phyloP scores from a whole-genome alignment of 768 basidiomycete species.

The Saitozyma sp. region DNA sequence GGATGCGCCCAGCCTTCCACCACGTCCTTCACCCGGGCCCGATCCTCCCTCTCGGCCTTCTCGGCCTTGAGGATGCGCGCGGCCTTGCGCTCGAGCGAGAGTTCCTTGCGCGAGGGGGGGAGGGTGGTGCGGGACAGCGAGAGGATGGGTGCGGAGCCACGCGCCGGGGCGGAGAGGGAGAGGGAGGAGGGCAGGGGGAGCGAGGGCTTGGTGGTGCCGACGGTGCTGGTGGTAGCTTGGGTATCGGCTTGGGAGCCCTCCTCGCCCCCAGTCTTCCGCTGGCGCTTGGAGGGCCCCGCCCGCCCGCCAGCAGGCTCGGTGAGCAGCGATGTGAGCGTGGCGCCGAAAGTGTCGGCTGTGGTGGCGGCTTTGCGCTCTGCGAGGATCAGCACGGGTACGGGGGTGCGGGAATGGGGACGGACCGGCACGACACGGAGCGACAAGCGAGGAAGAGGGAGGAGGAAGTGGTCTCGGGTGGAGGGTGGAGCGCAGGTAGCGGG shows the following conservation, averaged over 20 bases:
- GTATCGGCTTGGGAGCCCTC: not conserved
- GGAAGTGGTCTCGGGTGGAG: too few relatives aligned
- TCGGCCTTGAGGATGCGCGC: conserved; percentile 37
- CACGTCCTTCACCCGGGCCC: conserved; percentile 50
- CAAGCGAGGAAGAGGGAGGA: too few relatives aligned
- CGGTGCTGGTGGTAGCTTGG: too few relatives aligned
- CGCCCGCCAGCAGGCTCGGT: conserved; percentile 14
- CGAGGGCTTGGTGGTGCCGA: not conserved
- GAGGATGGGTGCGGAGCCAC: conserved; percentile 36
- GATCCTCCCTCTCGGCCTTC: conserved; percentile 51
- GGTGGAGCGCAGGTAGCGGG: too few relatives aligned
- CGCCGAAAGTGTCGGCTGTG: conserved; percentile 49
- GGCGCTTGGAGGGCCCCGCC: conserved; percentile 1
- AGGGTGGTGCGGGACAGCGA: conserved; percentile 42
- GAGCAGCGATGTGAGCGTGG: conserved; percentile 50
- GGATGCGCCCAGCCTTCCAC: conserved; percentile 50
- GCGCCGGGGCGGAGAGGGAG: conserved; percentile 9
- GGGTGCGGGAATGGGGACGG: not conserved
- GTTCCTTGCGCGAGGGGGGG: conserved; percentile 36
- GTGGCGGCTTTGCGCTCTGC: conserved; percentile 51
- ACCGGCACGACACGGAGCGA: not conserved
- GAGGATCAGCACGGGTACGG: not conserved
- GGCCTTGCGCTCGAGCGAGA: conserved; percentile 46
- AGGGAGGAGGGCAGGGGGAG: not conserved
- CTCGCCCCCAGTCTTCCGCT: conserved; percentile 9